Evolutionary conservation across 768 basidiomycete species (phyloP).

Genomic region (Lanmaoa pseudosensibilis): DNA sequence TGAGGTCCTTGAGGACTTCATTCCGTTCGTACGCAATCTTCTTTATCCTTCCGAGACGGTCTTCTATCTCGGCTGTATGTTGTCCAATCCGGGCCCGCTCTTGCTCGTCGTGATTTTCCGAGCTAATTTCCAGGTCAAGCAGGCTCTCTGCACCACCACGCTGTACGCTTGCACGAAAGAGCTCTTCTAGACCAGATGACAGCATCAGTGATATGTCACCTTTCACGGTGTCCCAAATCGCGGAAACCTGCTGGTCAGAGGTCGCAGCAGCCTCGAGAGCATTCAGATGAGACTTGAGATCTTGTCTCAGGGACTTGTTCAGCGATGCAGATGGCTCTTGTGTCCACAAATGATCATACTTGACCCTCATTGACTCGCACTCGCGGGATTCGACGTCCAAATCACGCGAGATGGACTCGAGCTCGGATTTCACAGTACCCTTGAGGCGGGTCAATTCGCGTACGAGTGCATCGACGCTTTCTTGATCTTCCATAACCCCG

Average conservation of each 20-base stretch:
- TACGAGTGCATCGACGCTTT: conserved; percentile 65
- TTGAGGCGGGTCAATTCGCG: conserved; percentile 59
- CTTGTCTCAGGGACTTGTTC: conserved; percentile 70
- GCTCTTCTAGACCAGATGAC: conserved; percentile 57
- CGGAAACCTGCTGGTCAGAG: conserved; percentile 74
- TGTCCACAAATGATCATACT: conserved; percentile 84
- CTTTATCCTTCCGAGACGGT: conserved; percentile 71
- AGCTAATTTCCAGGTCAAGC: conserved; percentile 72
- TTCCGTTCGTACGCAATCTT: conserved; percentile 84
- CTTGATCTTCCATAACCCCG: conserved; percentile 60
- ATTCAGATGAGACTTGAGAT: conserved; percentile 72
- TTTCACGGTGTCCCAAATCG: conserved; percentile 70
- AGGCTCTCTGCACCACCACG: conserved; percentile 44
- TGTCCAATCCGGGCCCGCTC: conserved; percentile 68
- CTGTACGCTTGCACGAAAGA: conserved; percentile 57
- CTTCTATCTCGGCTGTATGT: conserved; percentile 74
- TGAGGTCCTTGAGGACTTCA: conserved; percentile 89
- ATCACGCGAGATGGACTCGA: conserved; percentile 62
- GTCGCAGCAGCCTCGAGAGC: conserved; percentile 74
- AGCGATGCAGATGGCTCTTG: conserved; percentile 78
- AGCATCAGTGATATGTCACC: conserved; percentile 64
- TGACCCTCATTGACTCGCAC: conserved; percentile 85
- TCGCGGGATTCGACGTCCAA: conserved; percentile 83
- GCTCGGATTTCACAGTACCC: conserved; percentile 52
- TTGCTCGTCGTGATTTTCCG: conserved; percentile 59